Base-by-base conservation (phyloP, 257 asterid species). In the Ligustrum vulgare region DNA sequence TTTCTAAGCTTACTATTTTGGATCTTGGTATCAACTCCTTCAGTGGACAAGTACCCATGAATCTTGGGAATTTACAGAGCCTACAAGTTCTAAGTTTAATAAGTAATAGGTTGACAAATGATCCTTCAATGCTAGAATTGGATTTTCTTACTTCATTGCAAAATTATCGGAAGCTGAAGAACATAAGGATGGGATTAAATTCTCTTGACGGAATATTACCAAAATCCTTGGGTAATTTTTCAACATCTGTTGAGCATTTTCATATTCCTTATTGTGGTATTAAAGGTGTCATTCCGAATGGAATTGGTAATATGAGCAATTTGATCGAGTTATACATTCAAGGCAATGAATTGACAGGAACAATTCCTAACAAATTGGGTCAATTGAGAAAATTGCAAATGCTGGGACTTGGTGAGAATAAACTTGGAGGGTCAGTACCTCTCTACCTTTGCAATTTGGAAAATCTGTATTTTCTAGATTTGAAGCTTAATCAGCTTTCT, bases 1-100 rank as follows among this genome's bases (percentile, higher is more conserved):
- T 39, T 39, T 39, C 45, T 39, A 39, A 39, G 45, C 45, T 8
- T 39, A 35, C 0, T 35, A 0, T 0, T 6, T 35, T 35, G 39
- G 39, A 1, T 35, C 39, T 35, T 0, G 9, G 1, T 35, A 34
- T 4, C 37, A 34, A 34, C 49, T 5, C 18, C 20, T 74, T 80
- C 37, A 80, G 23, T 80, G 84, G 80, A 22, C 75, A 2, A 16
- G 47, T 76, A 28, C 84, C 84, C 4, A 32, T 66, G 47, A 71
- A 22, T 41, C 60, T 76, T 16, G 78, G 63, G 35, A 75, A 75
- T 37, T 69, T 79, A 47, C 76, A 33, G 4, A 31, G 63, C 18
- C 77, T 79, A 5, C 64, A 49, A 3, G 2, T 2, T 18, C 35
- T 80, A 18, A 47, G 1, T 12, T 31, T 80, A 6, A 18, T 5